A percentile compares a stretch with the other conserved stretches of the same genome.
phyloP scores from a whole-genome alignment of 23 red algal species.

The Gracilaria gracilis region DNA sequence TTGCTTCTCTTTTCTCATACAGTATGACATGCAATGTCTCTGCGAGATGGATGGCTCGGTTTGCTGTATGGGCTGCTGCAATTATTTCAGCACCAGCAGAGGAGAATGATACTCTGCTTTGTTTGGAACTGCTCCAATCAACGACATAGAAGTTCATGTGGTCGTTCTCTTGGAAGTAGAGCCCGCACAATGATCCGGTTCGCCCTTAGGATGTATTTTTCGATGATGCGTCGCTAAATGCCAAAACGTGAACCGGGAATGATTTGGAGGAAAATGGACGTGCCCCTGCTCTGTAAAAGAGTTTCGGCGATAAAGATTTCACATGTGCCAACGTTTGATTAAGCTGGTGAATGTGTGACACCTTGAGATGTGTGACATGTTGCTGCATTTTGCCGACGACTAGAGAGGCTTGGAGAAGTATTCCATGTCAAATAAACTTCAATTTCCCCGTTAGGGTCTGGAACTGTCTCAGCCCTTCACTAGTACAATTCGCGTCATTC shows the following conservation, averaged over 20 bases:
- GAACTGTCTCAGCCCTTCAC: background rate
- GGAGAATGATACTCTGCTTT: background rate
- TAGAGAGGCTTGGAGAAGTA: slow-evolving; percentile 11
- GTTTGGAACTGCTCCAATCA: slow-evolving; percentile 9
- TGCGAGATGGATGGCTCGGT: background rate
- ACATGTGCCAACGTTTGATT: background rate
- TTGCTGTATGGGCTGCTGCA: background rate
- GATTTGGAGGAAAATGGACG: background rate
- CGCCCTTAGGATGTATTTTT: background rate
- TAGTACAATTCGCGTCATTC: background rate
- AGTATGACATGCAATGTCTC: background rate
- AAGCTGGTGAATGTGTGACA: background rate
- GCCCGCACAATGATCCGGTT: background rate
- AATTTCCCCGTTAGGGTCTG: background rate
- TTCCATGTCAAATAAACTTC: background rate
- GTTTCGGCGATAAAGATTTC: background rate
- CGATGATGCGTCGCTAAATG: background rate
- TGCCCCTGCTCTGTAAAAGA: background rate
- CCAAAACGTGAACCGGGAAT: background rate
- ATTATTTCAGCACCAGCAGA: background rate
- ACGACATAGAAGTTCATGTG: background rate
- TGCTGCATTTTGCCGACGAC: slow-evolving; percentile 5
- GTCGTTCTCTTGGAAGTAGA: background rate
- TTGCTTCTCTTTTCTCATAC: background rate
- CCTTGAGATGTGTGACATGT: background rate